Evolutionary conservation across 768 basidiomycete species (phyloP).

Genomic region (Favolaschia claudopus): DNA sequence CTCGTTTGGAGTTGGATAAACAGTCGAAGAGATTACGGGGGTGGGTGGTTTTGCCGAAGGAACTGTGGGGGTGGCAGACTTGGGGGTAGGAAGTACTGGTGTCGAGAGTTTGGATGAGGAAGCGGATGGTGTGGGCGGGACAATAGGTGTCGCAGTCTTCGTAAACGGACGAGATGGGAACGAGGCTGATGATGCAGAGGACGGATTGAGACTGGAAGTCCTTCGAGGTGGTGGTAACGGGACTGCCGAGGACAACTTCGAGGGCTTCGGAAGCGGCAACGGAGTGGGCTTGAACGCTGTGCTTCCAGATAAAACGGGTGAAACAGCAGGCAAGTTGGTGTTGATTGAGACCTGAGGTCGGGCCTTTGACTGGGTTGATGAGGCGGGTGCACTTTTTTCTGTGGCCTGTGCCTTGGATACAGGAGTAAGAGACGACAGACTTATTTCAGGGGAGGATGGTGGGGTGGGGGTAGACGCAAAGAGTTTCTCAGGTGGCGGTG

Average conservation of each 20-base stretch:
- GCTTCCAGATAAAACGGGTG: slow-evolving; percentile 16
- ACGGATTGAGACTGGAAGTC: slow-evolving; percentile 31
- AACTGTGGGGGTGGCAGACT: background rate
- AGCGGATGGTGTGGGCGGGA: background rate
- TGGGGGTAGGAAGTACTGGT: slow-evolving; percentile 1
- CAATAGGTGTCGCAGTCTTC: background rate
- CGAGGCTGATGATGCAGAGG: background rate
- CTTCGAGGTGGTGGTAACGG: slow-evolving; percentile 23
- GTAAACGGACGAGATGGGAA: background rate
- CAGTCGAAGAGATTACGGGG: background rate
- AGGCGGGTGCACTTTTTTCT: background rate
- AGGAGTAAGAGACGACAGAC: background rate
- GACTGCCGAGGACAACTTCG: slow-evolving; percentile 8
- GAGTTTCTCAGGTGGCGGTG: background rate
- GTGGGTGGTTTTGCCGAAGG: slow-evolving; percentile 5
- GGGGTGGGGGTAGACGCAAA: slow-evolving; percentile 10
- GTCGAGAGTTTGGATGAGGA: too few relatives aligned
- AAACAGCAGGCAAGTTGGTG: background rate
- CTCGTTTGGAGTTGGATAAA: background rate
- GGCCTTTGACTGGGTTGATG: background rate
- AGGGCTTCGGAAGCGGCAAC: slow-evolving; percentile 16
- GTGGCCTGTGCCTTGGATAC: background rate
- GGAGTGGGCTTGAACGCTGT: slow-evolving; percentile 13
- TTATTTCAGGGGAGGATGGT: slow-evolving; percentile 19
- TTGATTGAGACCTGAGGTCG: slow-evolving; percentile 6